phyloP scores from a whole-genome alignment of 164 flowering plant species.

The Magnolia changhungtana region DNA sequence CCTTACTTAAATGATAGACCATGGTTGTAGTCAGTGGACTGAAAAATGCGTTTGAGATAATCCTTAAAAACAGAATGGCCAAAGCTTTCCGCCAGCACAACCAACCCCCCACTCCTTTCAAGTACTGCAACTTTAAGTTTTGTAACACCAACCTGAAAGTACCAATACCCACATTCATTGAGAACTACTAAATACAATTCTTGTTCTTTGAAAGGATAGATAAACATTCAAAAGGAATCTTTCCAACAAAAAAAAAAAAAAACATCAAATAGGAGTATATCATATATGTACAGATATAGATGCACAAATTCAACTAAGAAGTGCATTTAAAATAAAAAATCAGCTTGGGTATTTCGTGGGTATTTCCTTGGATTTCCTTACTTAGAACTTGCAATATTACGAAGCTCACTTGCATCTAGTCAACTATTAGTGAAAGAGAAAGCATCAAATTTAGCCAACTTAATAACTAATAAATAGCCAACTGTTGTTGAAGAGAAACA shows the following conservation, averaged over 20 bases:
- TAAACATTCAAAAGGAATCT: background rate
- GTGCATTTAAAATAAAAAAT: too few relatives aligned
- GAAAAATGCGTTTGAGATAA: too few relatives aligned
- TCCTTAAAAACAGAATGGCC: conserved; percentile 83
- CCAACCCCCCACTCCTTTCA: too few relatives aligned
- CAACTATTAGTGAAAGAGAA: too few relatives aligned
- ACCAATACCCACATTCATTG: background rate
- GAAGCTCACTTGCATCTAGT: too few relatives aligned
- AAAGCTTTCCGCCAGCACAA: conserved; percentile 98
- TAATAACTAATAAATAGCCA: too few relatives aligned
- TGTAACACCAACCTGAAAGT: conserved; percentile 75
- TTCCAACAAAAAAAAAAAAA: background rate
- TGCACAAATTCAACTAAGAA: too few relatives aligned
- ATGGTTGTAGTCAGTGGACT: conserved; percentile 44
- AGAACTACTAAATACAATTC: background rate
- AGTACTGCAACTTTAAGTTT: conserved; percentile 93
- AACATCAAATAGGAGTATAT: background rate
- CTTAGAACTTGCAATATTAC: too few relatives aligned
- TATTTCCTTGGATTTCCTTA: too few relatives aligned
- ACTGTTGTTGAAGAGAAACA: too few relatives aligned
- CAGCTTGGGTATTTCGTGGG: too few relatives aligned
- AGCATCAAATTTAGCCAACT: too few relatives aligned
- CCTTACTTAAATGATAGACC: conserved; percentile 81
- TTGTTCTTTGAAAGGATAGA: background rate
- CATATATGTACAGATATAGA: background rate